Percentiles rank a stretch among this genome's conserved stretches.
These are phyloP conservation scores for Auriculariales sp. DNA, from an alignment of 768 basidiomycete genomes.

Conservation along the genomic window DNA sequence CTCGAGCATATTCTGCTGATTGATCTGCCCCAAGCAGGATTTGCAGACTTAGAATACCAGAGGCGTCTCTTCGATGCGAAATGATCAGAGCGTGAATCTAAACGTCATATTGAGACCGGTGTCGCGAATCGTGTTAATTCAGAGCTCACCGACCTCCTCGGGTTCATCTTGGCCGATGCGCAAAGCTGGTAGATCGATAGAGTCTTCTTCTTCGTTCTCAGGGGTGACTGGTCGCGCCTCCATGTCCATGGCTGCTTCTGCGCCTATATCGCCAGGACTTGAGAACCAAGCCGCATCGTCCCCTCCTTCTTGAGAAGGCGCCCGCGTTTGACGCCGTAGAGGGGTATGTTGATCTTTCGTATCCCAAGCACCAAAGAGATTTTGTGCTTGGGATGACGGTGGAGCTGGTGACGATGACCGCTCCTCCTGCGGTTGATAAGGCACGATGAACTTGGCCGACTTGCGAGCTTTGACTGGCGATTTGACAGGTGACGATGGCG, in stretches of 20 bases:
- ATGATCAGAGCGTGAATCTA: neutral
- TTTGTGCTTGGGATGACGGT: too few species aligned
- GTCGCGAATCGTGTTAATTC: too few species aligned
- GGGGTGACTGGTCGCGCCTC: neutral
- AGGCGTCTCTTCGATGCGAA: neutral
- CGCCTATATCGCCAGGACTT: neutral
- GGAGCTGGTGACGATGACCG: neutral
- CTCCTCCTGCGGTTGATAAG: neutral
- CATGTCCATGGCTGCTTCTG: neutral
- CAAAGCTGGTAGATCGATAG: too few species aligned
- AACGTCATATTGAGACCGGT: neutral
- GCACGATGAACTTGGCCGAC: neutral
- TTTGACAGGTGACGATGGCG: constrained; percentile 22
- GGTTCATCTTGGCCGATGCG: neutral
- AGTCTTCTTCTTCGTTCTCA: neutral
- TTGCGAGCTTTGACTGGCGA: neutral
- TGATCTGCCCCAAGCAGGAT: neutral
- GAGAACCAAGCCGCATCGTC: neutral
- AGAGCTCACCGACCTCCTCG: neutral
- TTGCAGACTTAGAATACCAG: neutral
- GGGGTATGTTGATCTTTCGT: too few species aligned
- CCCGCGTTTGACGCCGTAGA: neutral
- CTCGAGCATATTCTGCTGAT: neutral
- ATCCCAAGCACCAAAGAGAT: neutral
- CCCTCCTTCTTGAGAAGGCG: neutral